A percentile compares a stretch with the other conserved stretches of the same genome.
Evolutionary conservation across 2,329 filamentous ascomycete genomes (phyloP).

Genomic region (Cladophialophora carrionii): DNA sequence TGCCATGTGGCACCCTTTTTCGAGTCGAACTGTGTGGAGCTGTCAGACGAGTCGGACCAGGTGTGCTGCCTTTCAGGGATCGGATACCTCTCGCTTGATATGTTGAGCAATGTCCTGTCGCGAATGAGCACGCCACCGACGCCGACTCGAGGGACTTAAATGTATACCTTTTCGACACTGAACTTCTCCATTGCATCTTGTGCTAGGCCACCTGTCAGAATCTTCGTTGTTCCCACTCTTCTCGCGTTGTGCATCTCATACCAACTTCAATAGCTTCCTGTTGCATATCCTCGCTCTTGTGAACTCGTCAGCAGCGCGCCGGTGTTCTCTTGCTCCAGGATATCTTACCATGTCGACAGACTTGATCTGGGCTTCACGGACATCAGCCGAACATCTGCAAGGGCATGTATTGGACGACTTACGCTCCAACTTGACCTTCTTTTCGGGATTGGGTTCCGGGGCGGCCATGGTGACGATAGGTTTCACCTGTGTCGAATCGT

Average conservation of each 20-base stretch:
- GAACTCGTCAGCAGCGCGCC: slow-evolving; percentile 32
- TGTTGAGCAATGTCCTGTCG: slow-evolving; percentile 87
- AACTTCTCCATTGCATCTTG: slow-evolving; percentile 73
- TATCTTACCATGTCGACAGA: slow-evolving; percentile 87
- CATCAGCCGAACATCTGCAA: slow-evolving; percentile 15
- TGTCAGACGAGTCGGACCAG: slow-evolving; percentile 17
- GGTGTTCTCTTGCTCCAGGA: slow-evolving; percentile 24
- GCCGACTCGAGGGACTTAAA: slow-evolving; percentile 12
- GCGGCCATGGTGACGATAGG: slow-evolving; percentile 26
- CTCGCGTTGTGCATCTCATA: slow-evolving; percentile 54
- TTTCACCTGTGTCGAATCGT: background rate
- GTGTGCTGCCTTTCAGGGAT: slow-evolving; percentile 35
- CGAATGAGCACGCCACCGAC: background rate
- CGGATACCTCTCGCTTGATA: slow-evolving; percentile 83
- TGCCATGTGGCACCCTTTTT: slow-evolving; percentile 99
- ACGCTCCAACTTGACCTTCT: slow-evolving; percentile 78
- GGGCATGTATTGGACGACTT: slow-evolving; percentile 41
- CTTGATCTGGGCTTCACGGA: slow-evolving; percentile 81
- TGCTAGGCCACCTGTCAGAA: slow-evolving; percentile 51
- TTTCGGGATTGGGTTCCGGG: slow-evolving; percentile 46
- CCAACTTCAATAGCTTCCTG: slow-evolving; percentile 93
- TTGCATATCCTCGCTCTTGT: slow-evolving; percentile 94
- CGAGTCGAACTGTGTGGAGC: slow-evolving; percentile 77
- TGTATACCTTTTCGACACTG: slow-evolving; percentile 69
- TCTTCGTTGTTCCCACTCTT: background rate